A percentile compares a stretch with the other conserved stretches of the same genome.
These are phyloP conservation scores for Lachnellula occidentalis DNA, from an alignment of 2,329 filamentous ascomycete genomes.

Conservation along the genomic window DNA sequence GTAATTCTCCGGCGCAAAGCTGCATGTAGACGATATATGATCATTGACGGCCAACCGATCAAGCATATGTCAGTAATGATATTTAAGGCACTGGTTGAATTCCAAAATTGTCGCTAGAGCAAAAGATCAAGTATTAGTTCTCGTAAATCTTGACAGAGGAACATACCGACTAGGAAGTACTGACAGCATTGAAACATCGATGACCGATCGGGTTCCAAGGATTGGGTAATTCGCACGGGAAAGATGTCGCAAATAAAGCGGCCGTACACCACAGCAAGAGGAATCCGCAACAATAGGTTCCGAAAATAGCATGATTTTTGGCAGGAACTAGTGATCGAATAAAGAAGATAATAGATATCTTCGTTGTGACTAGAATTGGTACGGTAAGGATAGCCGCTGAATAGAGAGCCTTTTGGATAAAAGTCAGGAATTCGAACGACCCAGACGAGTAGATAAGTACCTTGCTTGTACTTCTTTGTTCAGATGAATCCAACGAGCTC, in stretches of 20 bases:
- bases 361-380: background rate
- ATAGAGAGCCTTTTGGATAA: background rate
- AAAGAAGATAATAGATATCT: slow-evolving; percentile 2
- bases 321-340: background rate
- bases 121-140: background rate
- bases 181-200: background rate
- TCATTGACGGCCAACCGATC: background rate
- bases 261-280: background rate
- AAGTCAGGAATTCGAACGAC: background rate
- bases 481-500: background rate
- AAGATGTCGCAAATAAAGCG: background rate
- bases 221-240: background rate
- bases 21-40: background rate
- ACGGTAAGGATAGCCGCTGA: background rate
- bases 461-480: background rate
- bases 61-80: background rate
- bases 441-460: background rate
- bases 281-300: background rate
- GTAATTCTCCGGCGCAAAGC: background rate
- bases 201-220: background rate
- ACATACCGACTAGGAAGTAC: background rate
- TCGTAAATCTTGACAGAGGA: background rate
- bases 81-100: background rate
- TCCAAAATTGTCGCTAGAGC: background rate
- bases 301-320: background rate